Evolutionary conservation across 345 rosid genomes (phyloP).

Genomic region (Rhizophora mangle): DNA sequence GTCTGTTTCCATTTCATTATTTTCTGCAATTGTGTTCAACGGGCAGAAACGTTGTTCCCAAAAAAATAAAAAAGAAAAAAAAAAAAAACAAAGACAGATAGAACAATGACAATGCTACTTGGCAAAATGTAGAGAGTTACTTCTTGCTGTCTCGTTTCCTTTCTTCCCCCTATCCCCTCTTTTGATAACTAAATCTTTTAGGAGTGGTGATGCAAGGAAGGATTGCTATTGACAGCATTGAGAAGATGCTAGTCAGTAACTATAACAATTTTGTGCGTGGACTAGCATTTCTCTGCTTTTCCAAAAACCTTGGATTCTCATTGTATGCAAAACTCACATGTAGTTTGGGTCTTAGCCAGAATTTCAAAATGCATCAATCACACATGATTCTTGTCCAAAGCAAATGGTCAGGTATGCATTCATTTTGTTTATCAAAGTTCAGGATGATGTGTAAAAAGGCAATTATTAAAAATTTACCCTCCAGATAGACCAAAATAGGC

Average conservation of each 20-base stretch:
- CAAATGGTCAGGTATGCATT: too few relatives aligned
- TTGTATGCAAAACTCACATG: not conserved
- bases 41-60: not conserved
- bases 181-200: too few relatives aligned
- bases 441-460: not conserved
- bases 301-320: not conserved
- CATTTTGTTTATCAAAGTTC: too few relatives aligned
- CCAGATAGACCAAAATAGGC: constrained; percentile 34
- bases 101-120: not conserved
- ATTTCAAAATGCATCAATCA: not conserved
- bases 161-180: too few relatives aligned
- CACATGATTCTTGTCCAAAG: too few relatives aligned
- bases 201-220: too few relatives aligned
- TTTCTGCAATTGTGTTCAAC: constrained; percentile 1
- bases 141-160: not conserved
- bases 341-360: not conserved
- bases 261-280: not conserved
- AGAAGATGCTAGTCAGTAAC: not conserved
- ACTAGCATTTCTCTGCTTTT: not conserved
- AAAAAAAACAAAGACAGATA: not conserved
- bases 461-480: constrained; percentile 23
- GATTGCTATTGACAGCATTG: too few relatives aligned
- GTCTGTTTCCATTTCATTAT: not conserved
- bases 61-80: not conserved
- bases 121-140: not conserved